Conservation (phyloP, 148 eudicot genomes). For the Cornus controversa region DNA sequence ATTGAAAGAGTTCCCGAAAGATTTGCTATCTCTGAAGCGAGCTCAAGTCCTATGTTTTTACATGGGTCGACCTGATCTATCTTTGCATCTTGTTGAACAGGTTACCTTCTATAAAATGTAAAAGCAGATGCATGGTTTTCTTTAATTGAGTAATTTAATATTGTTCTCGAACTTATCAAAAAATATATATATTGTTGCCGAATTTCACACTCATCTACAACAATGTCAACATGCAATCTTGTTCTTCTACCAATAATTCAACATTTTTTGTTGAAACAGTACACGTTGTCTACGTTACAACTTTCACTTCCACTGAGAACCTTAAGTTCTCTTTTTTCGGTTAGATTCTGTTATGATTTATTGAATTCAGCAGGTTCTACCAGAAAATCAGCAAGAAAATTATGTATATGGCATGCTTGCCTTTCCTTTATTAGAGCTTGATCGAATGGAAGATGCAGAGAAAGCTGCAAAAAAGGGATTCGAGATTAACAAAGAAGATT, state of each 20-base stretch:
- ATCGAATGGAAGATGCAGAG: slow-evolving; percentile 68
- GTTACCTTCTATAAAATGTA: slow-evolving; percentile 27
- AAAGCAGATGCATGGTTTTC: not conserved
- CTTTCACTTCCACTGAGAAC: not conserved
- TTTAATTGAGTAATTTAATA: not conserved
- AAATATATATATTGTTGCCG: not conserved
- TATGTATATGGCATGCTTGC: slow-evolving; percentile 90
- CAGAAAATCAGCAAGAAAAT: slow-evolving; percentile 50
- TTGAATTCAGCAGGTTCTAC: slow-evolving; percentile 50
- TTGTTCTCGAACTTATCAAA: not conserved
- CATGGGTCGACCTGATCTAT: slow-evolving; percentile 75
- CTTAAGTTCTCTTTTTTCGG: not conserved
- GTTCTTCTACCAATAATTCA: not conserved
- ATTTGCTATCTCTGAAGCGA: slow-evolving; percentile 74
- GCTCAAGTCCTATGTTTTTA: slow-evolving; percentile 88
- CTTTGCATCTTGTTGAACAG: slow-evolving; percentile 75
- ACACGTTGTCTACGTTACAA: not conserved
- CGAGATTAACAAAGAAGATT: slow-evolving; percentile 66
- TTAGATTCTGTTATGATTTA: not conserved
- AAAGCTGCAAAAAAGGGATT: slow-evolving; percentile 71
- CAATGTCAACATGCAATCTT: not conserved
- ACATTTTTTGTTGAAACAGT: not conserved
- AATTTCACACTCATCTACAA: not conserved
- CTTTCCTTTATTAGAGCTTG: slow-evolving; percentile 84
- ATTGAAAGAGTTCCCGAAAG: slow-evolving; percentile 70